Evolutionary conservation across 495 filamentous ascomycete species (phyloP).

Genomic region (Tricharina praecox): DNA sequence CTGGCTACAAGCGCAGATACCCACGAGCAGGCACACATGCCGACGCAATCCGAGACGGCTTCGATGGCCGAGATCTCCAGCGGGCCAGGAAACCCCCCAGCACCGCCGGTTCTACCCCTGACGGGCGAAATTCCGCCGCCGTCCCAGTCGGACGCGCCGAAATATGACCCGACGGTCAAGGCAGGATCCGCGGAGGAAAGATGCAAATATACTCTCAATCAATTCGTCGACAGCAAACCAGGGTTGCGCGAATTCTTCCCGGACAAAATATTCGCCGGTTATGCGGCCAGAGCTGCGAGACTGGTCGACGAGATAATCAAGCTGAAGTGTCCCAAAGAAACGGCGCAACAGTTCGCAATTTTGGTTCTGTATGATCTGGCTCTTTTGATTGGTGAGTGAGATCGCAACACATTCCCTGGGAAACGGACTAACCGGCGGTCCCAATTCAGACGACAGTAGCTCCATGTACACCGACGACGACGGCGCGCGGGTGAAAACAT

Average conservation of each 20-base stretch:
- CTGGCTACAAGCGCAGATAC: no score
- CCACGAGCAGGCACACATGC: no score
- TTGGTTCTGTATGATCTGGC: slow-evolving; percentile 12
- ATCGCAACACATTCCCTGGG: no score
- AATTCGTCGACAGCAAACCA: not conserved
- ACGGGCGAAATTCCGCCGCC: no score
- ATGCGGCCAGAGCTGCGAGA: not conserved
- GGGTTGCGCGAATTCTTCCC: not conserved
- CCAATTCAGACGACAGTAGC: slow-evolving; percentile 40
- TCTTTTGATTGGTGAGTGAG: slow-evolving; percentile 13
- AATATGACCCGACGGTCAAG: no score
- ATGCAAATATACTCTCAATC: no score
- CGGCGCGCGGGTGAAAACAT: slow-evolving; percentile 40
- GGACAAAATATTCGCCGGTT: not conserved
- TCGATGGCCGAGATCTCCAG: no score
- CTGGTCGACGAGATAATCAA: not conserved
- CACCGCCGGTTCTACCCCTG: no score
- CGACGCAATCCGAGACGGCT: no score
- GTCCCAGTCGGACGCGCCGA: no score
- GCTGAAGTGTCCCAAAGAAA: not conserved
- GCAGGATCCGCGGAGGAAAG: no score
- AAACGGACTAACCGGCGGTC: not conserved
- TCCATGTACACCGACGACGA: slow-evolving; percentile 47
- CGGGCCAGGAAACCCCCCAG: no score
- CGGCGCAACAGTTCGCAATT: slow-evolving; percentile 6